Conservation (phyloP, 2,329 filamentous ascomycete genomes). For the Phaeosphaeria sp. region DNA sequence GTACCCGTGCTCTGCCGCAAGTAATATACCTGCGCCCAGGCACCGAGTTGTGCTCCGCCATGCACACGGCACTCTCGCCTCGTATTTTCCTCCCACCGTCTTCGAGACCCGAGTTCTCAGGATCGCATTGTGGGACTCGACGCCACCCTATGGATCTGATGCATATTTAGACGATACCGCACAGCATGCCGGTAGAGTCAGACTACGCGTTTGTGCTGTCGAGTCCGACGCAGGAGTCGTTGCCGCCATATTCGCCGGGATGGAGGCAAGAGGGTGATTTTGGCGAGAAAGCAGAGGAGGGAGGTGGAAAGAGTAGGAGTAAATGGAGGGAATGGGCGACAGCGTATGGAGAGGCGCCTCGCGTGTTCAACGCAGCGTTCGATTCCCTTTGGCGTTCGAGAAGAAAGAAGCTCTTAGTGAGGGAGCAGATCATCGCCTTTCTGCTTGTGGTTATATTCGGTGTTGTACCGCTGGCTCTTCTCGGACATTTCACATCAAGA, state of each 20-base stretch:
- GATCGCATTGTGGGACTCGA: background rate
- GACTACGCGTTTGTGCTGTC: background rate
- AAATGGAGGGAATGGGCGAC: background rate
- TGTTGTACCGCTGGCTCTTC: constrained; percentile 13
- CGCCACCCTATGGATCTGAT: background rate
- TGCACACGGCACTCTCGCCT: background rate
- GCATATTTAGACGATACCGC: background rate
- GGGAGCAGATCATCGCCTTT: constrained; percentile 6
- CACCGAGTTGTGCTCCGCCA: background rate
- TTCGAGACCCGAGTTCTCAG: background rate
- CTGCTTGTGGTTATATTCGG: constrained; percentile 12
- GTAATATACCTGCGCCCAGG: background rate
- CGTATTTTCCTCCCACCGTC: background rate
- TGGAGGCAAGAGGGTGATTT: background rate
- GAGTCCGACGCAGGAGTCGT: background rate
- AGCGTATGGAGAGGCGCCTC: background rate
- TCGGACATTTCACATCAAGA: constrained; percentile 13
- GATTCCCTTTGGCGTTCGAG: background rate
- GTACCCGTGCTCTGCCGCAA: background rate
- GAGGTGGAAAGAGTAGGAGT: background rate
- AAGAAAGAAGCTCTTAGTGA: background rate
- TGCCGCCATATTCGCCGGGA: background rate
- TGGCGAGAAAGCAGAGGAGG: background rate
- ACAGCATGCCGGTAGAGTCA: background rate
- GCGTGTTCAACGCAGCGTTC: background rate